A percentile compares a stretch with the other conserved stretches of the same genome.
phyloP scores from a whole-genome alignment of 164 flowering plant species.

The Aristolochia californica region DNA sequence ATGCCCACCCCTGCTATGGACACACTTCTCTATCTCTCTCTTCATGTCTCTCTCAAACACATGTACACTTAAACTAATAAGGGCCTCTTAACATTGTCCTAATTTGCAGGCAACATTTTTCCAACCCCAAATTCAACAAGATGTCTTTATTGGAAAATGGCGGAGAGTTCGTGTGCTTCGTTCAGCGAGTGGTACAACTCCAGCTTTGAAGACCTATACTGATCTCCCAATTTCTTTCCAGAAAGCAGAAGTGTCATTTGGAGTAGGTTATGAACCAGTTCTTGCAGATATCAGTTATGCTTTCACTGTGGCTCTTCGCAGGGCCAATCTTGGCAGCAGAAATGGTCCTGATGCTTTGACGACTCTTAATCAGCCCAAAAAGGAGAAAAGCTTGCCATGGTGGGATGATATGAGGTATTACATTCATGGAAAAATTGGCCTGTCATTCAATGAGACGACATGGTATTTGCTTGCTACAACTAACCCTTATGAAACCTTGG shows the following conservation, averaged over 20 bases:
- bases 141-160: constrained; percentile 91
- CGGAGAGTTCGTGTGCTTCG: constrained; percentile 84
- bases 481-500: constrained; percentile 85
- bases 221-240: constrained; percentile 77
- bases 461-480: constrained; percentile 77
- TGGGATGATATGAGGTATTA: constrained; percentile 97
- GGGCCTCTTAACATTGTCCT: no score
- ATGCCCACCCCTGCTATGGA: no score
- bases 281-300: constrained; percentile 95
- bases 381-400: constrained; percentile 95
- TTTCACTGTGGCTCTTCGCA: constrained; percentile 93
- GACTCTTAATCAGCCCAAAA: constrained; percentile 49
- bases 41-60: no score
- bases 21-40: no score
- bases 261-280: constrained; percentile 90
- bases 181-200: constrained; percentile 95
- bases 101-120: constrained; percentile 79
- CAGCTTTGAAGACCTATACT: constrained; percentile 77
- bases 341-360: constrained; percentile 12
- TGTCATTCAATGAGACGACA: constrained; percentile 50
- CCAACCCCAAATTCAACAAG: constrained; percentile 86
- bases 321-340: constrained; percentile 79
- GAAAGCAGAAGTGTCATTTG: constrained; percentile 70
- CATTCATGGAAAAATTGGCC: constrained; percentile 64
- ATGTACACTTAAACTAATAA: no score